A percentile compares a stretch with the other conserved stretches of the same genome.
phyloP scores from a whole-genome alignment of 306 rosid species.

The Fragaria vesca region DNA sequence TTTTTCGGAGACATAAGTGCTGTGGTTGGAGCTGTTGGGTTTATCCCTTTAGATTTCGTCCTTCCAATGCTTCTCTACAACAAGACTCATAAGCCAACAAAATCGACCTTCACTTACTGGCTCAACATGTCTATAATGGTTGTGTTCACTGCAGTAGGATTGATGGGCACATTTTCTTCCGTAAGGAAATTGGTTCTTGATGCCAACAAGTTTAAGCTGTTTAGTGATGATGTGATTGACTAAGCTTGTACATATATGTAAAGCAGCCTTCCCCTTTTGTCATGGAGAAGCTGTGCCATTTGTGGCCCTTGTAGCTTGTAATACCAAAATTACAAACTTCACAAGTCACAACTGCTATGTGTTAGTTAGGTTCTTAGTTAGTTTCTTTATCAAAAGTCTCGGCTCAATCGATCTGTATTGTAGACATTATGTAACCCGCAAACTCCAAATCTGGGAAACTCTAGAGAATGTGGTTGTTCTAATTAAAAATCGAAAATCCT shows the following conservation, averaged over 20 bases:
- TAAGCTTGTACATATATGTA: conserved; percentile 15
- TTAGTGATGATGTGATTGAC: conserved; percentile 62
- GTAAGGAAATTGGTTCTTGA: conserved; percentile 73
- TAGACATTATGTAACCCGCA: not conserved
- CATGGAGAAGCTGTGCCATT: not conserved
- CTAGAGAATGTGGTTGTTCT: not conserved
- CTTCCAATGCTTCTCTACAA: conserved; percentile 94
- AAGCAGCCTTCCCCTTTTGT: not conserved
- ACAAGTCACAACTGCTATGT: not conserved
- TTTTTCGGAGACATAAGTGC: conserved; percentile 87
- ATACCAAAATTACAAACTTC: not conserved
- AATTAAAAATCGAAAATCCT: too few species aligned
- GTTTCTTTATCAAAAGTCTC: not conserved
- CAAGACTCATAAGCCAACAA: conserved; percentile 73
- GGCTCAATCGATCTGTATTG: too few species aligned
- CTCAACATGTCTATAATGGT: conserved; percentile 71
- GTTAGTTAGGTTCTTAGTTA: not conserved
- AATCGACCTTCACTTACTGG: conserved; percentile 59
- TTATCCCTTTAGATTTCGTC: conserved; percentile 91
- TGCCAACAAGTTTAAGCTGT: conserved; percentile 74
- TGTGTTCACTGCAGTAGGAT: conserved; percentile 70
- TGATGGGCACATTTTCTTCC: conserved; percentile 83
- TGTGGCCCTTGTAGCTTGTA: conserved; percentile 5
- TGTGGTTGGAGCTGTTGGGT: conserved; percentile 88
- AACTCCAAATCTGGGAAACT: not conserved